Evolutionary conservation across 176 grass and related monocot species (phyloP).

Genomic region (Ampelocalamus luodianensis): DNA sequence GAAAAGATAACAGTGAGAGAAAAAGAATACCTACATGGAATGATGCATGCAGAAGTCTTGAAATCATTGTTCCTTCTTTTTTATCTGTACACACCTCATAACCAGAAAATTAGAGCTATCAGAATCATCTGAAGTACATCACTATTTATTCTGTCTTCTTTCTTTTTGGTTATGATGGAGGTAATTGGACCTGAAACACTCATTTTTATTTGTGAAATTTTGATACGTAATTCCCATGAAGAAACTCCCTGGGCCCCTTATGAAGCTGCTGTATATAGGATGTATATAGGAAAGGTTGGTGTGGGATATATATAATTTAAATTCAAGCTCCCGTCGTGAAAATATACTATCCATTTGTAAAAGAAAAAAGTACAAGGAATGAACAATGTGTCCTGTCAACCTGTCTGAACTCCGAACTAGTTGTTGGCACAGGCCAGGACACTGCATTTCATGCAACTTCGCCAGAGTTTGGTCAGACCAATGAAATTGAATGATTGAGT

Average conservation of each 20-base stretch:
- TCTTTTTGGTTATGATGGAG: neutral
- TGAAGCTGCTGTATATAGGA: neutral
- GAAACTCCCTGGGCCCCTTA: neutral
- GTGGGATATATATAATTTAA: neutral
- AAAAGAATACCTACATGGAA: constrained; percentile 16
- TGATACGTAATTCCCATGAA: neutral
- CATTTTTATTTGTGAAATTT: neutral
- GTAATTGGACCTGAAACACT: neutral
- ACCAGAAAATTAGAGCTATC: neutral
- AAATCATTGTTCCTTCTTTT: neutral
- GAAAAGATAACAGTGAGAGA: neutral
- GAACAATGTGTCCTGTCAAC: neutral
- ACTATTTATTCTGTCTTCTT: neutral
- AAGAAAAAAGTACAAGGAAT: neutral
- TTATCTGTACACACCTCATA: neutral
- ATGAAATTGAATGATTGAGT: constrained; percentile 13
- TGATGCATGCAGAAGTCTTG: neutral
- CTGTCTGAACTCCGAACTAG: neutral
- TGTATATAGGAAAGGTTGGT: neutral
- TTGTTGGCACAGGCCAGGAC: neutral
- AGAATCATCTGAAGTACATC: neutral
- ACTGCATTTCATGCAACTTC: neutral
- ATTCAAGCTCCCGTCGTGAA: neutral
- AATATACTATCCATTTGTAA: neutral
- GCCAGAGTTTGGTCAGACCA: neutral